These are phyloP conservation scores for Dryas integrifolia DNA, from an alignment of 331 rosid species.

Conservation along the genomic window DNA sequence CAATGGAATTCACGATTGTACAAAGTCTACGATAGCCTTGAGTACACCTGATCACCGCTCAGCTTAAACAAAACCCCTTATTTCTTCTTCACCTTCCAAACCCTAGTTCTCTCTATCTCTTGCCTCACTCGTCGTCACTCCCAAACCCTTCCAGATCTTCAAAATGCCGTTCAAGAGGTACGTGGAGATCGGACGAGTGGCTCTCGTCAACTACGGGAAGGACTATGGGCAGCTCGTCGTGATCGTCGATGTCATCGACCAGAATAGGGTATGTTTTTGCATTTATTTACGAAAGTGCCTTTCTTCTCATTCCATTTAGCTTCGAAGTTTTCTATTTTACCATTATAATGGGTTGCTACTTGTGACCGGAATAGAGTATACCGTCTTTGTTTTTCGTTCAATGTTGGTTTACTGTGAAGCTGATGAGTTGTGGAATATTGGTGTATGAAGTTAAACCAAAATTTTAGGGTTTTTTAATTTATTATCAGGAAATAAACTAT, in stretches of 20 bases:
- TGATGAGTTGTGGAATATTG: background rate
- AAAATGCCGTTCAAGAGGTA: constrained; percentile 55
- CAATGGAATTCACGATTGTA: background rate
- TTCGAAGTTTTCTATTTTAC: constrained; percentile 3
- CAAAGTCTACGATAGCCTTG: background rate
- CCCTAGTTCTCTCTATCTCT: constrained; percentile 13
- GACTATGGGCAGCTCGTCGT: constrained; percentile 50
- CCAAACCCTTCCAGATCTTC: constrained; percentile 16
- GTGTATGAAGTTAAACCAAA: too few relatives aligned
- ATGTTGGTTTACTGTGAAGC: background rate
- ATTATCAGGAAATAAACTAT: too few relatives aligned
- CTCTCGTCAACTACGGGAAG: constrained; percentile 53
- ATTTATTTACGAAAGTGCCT: background rate
- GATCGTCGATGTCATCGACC: constrained; percentile 52
- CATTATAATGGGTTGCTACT: background rate
- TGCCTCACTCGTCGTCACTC: background rate
- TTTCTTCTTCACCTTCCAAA: constrained; percentile 3
- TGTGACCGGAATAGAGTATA: background rate
- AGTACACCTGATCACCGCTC: background rate
- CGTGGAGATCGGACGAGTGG: constrained; percentile 55
- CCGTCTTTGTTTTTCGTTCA: background rate
- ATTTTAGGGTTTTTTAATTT: too few relatives aligned
- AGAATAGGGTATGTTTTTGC: constrained; percentile 34
- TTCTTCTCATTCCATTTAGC: background rate
- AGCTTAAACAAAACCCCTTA: background rate